Evolutionary conservation across 305 asterid genomes (phyloP), one percentile per base, ranked within the genome.

Genomic region (Fraxinus sp.): DNA sequence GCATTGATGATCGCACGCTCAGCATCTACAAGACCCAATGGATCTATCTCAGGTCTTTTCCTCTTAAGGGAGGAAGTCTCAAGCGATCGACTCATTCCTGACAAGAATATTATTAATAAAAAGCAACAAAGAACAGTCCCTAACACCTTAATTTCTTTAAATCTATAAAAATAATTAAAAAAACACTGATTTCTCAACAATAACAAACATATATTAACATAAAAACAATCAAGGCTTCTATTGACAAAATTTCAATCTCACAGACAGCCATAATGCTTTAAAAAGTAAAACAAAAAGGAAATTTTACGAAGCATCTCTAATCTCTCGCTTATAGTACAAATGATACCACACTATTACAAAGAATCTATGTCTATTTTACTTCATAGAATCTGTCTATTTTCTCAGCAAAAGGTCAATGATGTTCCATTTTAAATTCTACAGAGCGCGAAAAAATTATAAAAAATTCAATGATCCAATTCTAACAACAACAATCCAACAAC

Each of bases 1-100:
- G 78, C 76, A 30, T 82, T 44, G 80, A 90, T 90, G 68, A 93
- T 89, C 1, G 84, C 84, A 24, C 68, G 84, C 20, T 90, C 97
- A 10, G 88, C 84, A 64, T 88, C 91, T 4, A 46, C 80, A 36
- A 88, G 83, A 35, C 83, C 83, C 1, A 80, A 78, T 10, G 84
- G 79, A 35, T 20, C 83, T 24, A 83, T 8, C 72, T 83, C 94
- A 11, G 90, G 88, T 59, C 90, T 89, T 87, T 85, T 88, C 75
- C 91, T 84, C 88, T 91, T 90, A 71, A 70, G 41, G 74, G 84
- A 22, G 3, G 77, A 2, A 39, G 80, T 68, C 30, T 79, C 83
- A 24, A 14, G 20, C 20, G 80, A 79, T 3, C 83, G 91, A 30
- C 80, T 89, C 90, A 87, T 89, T 75, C 78, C 87, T 90, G 55